These are phyloP conservation scores for Sanguinoderma infundibulare DNA, from an alignment of 1,284 basidiomycete genomes.

Conservation along the genomic window DNA sequence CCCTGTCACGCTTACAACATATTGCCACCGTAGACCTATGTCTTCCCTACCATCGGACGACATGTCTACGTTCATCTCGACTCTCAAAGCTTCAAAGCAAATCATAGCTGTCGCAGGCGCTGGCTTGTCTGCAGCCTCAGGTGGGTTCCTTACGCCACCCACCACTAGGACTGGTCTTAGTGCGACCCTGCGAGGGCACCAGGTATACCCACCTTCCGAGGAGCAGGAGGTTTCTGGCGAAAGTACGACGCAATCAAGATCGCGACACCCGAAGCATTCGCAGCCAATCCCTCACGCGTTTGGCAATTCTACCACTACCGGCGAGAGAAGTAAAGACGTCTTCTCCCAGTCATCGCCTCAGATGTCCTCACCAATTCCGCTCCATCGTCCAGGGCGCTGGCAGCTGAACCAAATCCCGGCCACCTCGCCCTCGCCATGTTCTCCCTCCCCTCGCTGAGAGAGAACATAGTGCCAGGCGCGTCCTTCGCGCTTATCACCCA, in stretches of 20 bases:
- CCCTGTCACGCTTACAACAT: too few species aligned
- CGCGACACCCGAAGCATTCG: conserved; percentile 63
- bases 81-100: conserved; percentile 43
- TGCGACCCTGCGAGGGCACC: background rate
- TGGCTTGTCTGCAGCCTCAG: conserved; percentile 61
- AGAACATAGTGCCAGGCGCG: conserved; percentile 44
- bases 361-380: background rate
- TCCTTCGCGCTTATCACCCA: conserved; percentile 65
- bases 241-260: conserved; percentile 58
- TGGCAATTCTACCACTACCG: conserved; percentile 74
- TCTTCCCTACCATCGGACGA: conserved; percentile 15
- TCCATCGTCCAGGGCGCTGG: conserved; percentile 43
- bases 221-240: conserved; percentile 63
- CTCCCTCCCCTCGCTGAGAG: conserved; percentile 43
- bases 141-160: conserved; percentile 33
- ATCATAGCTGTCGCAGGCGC: conserved; percentile 63
- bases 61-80: conserved; percentile 37
- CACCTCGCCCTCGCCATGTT: conserved; percentile 56
- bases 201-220: conserved; percentile 69
- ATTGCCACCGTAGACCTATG: background rate
- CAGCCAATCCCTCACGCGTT: conserved; percentile 52
- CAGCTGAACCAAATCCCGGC: conserved; percentile 58
- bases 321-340: conserved; percentile 48
- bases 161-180: background rate
- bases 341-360: background rate